Conservation (phyloP, 2,329 filamentous ascomycete genomes). For the Didymella glomerata region DNA sequence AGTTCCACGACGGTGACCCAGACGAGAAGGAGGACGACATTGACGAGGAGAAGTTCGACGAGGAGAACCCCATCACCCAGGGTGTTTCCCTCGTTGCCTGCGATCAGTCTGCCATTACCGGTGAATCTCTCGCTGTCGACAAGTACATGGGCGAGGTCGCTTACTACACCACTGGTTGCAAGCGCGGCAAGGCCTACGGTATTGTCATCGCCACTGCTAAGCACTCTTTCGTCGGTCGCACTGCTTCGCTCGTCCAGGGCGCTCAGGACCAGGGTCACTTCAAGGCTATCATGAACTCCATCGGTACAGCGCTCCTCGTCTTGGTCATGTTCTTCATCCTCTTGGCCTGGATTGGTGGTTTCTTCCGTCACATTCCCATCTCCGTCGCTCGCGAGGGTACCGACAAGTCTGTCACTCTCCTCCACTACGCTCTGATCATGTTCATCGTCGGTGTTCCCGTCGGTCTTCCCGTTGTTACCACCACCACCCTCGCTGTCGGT, state of each 20-base stretch:
- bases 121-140: constrained; percentile 80
- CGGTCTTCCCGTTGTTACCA: constrained; percentile 79
- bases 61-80: constrained; percentile 61
- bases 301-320: constrained; percentile 76
- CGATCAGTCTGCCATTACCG: constrained; percentile 83
- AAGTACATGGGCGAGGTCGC: constrained; percentile 79
- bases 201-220: constrained; percentile 73
- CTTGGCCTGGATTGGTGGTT: constrained; percentile 78
- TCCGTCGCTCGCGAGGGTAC: constrained; percentile 63
- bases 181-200: constrained; percentile 79
- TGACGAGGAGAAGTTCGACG: constrained; percentile 66
- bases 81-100: constrained; percentile 74
- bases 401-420: constrained; percentile 68
- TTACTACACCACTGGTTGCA: constrained; percentile 84
- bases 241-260: constrained; percentile 76
- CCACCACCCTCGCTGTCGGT: constrained; percentile 78
- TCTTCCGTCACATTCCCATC: constrained; percentile 75
- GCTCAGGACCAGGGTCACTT: constrained; percentile 72
- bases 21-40: constrained; percentile 69
- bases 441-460: constrained; percentile 82
- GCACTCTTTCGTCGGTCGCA: constrained; percentile 79
- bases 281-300: constrained; percentile 84
- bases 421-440: constrained; percentile 55
- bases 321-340: constrained; percentile 82
- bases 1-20: constrained; percentile 65